A percentile compares a stretch with the other conserved stretches of the same genome.
These are phyloP conservation scores for Nannochloris sp. DNA, from an alignment of 139 green algal species.

Conservation along the genomic window DNA sequence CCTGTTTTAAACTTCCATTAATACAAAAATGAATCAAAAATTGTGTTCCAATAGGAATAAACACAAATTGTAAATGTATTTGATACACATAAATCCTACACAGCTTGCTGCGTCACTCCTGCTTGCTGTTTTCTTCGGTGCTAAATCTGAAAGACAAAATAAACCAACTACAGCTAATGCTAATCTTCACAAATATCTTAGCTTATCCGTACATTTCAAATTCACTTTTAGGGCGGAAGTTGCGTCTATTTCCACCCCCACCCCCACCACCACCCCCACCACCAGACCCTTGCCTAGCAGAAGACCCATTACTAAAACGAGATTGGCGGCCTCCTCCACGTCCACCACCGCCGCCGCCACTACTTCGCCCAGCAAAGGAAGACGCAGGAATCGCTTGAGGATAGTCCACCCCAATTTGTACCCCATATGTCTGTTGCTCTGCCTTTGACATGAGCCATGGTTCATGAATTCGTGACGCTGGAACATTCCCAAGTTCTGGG, in stretches of 20 bases:
- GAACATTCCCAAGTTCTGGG: constrained; percentile 77
- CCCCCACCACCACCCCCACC: not conserved
- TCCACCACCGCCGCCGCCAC: not conserved
- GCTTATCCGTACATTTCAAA: not conserved
- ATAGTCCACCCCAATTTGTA: constrained; percentile 62
- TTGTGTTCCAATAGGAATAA: no score
- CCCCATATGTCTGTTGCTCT: constrained; percentile 53
- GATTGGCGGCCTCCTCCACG: not conserved
- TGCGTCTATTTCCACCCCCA: not conserved
- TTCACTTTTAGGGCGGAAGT: not conserved
- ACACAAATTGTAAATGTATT: no score
- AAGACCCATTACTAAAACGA: no score
- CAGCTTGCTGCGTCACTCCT: no score
- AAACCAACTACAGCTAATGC: no score
- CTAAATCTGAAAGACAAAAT: no score
- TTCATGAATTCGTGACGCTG: constrained; percentile 58
- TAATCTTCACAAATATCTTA: no score
- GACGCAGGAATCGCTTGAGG: constrained; percentile 35
- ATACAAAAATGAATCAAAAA: no score
- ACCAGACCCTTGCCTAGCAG: not conserved
- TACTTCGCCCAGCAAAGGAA: not conserved
- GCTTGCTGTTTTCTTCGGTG: no score
- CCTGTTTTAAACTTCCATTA: no score
- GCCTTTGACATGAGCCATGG: constrained; percentile 65
- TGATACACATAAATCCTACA: no score